A percentile compares a stretch with the other conserved stretches of the same genome.
Evolutionary conservation across 768 basidiomycete genomes (phyloP).

Genomic region (Xanthoconium purpureum): DNA sequence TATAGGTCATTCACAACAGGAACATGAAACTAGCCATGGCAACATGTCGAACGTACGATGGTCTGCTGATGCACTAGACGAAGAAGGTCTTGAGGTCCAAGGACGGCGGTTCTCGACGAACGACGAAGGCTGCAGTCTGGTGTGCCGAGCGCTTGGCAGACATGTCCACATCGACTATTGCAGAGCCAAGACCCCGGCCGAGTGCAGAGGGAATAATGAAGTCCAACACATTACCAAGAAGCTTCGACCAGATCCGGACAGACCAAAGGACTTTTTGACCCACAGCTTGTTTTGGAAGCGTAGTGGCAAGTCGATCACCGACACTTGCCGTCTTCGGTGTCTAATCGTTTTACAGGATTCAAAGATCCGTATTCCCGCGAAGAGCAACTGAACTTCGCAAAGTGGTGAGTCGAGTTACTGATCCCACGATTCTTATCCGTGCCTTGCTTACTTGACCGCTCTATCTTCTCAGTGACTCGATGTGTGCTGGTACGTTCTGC

Average conservation of each 20-base stretch:
- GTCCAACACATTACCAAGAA: slow-evolving; percentile 41
- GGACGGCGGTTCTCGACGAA: slow-evolving; percentile 50
- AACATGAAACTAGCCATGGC: slow-evolving; percentile 60
- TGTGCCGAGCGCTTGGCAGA: slow-evolving; percentile 50
- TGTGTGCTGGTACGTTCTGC: slow-evolving; percentile 45
- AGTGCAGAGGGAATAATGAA: slow-evolving; percentile 41
- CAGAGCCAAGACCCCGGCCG: slow-evolving; percentile 33
- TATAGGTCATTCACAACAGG: slow-evolving; percentile 52
- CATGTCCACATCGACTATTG: slow-evolving; percentile 59
- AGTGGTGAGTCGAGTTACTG: slow-evolving; percentile 40
- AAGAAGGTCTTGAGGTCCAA: slow-evolving; percentile 44
- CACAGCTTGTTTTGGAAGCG: slow-evolving; percentile 57
- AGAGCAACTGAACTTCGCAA: slow-evolving; percentile 49
- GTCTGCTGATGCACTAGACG: slow-evolving; percentile 53
- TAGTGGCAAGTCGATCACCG: slow-evolving; percentile 38
- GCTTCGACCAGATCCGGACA: slow-evolving; percentile 44
- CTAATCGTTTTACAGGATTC: slow-evolving; percentile 41
- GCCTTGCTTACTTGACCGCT: not conserved
- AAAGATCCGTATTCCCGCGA: slow-evolving; percentile 61
- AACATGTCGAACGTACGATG: slow-evolving; percentile 57
- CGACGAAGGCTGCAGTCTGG: slow-evolving; percentile 54
- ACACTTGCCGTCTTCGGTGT: rapidly evolving
- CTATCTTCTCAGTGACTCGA: slow-evolving; percentile 39
- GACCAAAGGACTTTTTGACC: slow-evolving; percentile 52
- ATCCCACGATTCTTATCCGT: too few relatives aligned